Conservation (phyloP, 2,329 filamentous ascomycete genomes). For the Xylariaceae sp. region DNA sequence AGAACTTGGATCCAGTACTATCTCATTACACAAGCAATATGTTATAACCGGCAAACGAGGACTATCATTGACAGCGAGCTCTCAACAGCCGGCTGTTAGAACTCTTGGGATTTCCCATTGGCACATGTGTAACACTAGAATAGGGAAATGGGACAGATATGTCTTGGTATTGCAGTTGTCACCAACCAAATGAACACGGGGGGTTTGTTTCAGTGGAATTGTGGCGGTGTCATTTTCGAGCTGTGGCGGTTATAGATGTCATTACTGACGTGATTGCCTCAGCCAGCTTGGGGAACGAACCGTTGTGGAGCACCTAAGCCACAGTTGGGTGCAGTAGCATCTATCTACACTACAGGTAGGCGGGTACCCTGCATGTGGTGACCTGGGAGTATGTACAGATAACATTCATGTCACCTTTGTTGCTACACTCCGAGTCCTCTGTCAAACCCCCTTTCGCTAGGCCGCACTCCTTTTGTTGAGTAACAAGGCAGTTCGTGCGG, state of each 20-base stretch:
- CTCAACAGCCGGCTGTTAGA: conserved; percentile 44
- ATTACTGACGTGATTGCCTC: no score
- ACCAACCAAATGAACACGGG: conserved; percentile 19
- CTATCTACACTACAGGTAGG: no score
- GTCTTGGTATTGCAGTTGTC: conserved; percentile 1
- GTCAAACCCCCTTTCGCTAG: no score
- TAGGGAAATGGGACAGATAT: conserved; percentile 28
- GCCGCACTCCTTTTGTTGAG: no score
- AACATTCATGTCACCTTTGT: no score
- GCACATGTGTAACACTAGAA: conserved; percentile 16
- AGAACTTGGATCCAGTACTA: neutral
- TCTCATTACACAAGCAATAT: conserved; percentile 13
- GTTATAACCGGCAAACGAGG: conserved; percentile 13
- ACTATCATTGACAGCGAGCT: neutral
- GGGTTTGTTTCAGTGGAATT: conserved; percentile 19
- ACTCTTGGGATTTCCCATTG: conserved; percentile 21
- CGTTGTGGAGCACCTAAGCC: no score
- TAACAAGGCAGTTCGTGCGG: conserved; percentile 30
- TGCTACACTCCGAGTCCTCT: no score
- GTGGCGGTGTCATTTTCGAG: conserved; percentile 16
- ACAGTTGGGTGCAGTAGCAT: no score
- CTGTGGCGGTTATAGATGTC: no score
- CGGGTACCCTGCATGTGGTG: no score
- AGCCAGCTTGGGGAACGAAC: no score
- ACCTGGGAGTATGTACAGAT: no score